Evolutionary conservation across 1,284 basidiomycete genomes (phyloP), one percentile per base, ranked within the genome.

Genomic region (Abortiporus biennis): DNA sequence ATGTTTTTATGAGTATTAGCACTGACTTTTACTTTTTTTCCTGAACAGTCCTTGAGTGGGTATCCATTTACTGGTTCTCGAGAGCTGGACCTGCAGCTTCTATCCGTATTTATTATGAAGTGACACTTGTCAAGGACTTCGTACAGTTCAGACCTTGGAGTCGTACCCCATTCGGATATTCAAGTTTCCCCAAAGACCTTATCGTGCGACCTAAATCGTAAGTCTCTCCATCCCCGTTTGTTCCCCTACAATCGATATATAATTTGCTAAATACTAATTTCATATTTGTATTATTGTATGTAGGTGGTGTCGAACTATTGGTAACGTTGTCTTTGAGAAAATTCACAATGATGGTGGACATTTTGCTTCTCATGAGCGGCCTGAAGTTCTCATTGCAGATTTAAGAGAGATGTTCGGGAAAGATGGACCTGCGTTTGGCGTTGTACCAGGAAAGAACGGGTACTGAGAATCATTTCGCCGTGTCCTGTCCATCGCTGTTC

Each of bases 1-100:
- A 2, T 3, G 21, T 54, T 44, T 36, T 50, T 22, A 39, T 44
- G 2, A 37, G 47, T 19, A 37, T 35, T 9, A 17, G n/a, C 27
- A 66, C 67, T 9, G 43, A 67, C 27, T 62, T 61, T 2, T 68
- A 65, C 65, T 48, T 67, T 13, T 65, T 62, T 4, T 54, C 67
- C n/a, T 67, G 63, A 50, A 61, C 66, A 46, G 65, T 66, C 16
- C 44, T 69, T 31, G 62, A 60, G 2, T 68, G 66, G 66, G 49
- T 68, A n/a, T 66, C 64, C 2, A 55, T 68, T 13, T 68, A 65
- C 51, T 62, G 57, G 55, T 65, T 67, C 46, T 66, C 66, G n/a
- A 54, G 58, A 5, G 56, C 57, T 0, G 64, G 66, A 0, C 64
- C 68, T 6, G 63, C 62, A 2, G 62, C 64, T 0, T 62, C 63